Evolutionary conservation across 257 asterid genomes (phyloP).

Genomic region (Cynanchum wilfordii): DNA sequence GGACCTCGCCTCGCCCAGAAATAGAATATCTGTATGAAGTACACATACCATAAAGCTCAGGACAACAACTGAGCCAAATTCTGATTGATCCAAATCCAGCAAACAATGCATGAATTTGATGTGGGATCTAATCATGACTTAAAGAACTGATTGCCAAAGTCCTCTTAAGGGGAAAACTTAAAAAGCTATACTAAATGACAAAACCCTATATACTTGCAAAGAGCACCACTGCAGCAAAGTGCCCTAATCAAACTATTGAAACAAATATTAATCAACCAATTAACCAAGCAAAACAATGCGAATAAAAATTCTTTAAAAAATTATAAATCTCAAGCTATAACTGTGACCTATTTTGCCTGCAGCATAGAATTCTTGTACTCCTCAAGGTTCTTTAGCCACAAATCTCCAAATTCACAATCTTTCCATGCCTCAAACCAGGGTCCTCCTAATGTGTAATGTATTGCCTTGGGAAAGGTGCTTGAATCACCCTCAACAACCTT

Average conservation of each 20-base stretch:
- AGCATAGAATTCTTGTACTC: constrained; percentile 38
- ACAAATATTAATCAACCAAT: constrained; percentile 13
- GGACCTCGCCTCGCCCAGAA: background rate
- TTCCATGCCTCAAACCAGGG: constrained; percentile 96
- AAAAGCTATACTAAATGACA: constrained; percentile 10
- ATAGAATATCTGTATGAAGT: background rate
- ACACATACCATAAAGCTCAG: background rate
- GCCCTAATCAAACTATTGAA: background rate
- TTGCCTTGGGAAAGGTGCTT: constrained; percentile 54
- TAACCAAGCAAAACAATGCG: background rate
- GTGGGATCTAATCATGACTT: constrained; percentile 4
- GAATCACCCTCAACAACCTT: constrained; percentile 58
- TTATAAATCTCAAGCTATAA: constrained; percentile 5
- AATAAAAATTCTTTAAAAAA: background rate
- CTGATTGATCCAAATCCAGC: background rate
- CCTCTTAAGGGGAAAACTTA: constrained; percentile 14
- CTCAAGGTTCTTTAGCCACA: constrained; percentile 76
- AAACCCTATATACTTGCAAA: background rate
- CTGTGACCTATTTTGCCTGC: constrained; percentile 26
- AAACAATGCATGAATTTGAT: background rate
- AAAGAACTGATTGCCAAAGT: background rate
- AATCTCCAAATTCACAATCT: constrained; percentile 79
- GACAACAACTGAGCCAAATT: background rate
- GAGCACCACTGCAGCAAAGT: background rate
- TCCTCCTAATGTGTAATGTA: constrained; percentile 84